Base-by-base conservation (phyloP, 2,329 filamentous ascomycete genomes). In the Exophiala bonariae region DNA sequence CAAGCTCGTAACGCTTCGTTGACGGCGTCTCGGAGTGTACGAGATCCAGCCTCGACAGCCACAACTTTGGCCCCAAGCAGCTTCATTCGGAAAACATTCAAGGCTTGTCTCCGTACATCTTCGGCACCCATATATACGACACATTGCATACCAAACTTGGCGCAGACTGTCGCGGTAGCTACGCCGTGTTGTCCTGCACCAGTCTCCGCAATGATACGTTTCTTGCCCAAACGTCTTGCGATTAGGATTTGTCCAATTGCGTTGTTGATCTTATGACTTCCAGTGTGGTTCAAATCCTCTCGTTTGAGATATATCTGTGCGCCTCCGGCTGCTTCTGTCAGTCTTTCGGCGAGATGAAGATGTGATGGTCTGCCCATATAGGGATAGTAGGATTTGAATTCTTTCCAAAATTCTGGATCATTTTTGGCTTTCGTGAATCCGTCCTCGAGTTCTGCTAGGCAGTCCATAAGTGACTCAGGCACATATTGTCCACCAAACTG, bases 261-360 rank as follows among this genome's bases (percentile, higher is more conserved):
- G 63, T 99, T 99, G 77, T 99, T 99, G 77, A 99, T 97, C 80
- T 99, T 99, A 79, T 99, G 93, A 54, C 88, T 95, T 58, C 93
- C 93, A 7, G 93, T 97, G 68, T 99, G 93, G 72, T 97, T 97
- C 47, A 97, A 76, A 66, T 99, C 93, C 72, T 99, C 93, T 61
- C 93, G 83, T 80, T 99, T 99, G 59, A 99, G 74, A 86, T 92
- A 99, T 74, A 99, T 95, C 64, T 90, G 95, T 39, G 93, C 92
- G 51, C 93, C 93, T 18, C 90, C 89, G 38, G 89, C 90, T 62
- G 92, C 76, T 64, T 95, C 86, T 0, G 92, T 97, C 57, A 99
- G 75, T 43, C 91, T 84, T 59, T 93, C 84, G 1, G 93, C 93
- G 43, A 91, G 74, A 71, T 99, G 93, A 43, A 99, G 76, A 58